Percentiles rank a stretch among this genome's conserved stretches.
Conservation (phyloP, 306 rosid species). For the Dalbergia cochinchinensis region DNA sequence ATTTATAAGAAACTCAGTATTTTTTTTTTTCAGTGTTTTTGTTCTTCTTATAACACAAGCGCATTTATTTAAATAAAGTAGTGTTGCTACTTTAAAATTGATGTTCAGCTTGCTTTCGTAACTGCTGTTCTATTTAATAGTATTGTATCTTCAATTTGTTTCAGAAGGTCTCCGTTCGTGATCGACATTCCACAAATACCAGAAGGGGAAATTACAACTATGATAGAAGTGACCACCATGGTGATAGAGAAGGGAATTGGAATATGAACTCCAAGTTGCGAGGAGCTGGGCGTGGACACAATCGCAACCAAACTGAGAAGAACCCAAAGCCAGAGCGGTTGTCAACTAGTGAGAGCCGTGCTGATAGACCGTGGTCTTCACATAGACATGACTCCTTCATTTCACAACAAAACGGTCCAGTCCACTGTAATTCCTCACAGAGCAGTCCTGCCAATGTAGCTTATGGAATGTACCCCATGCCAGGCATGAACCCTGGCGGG, state of each 20-base stretch:
- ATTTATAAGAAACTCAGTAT: not conserved
- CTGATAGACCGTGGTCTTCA: constrained; percentile 80
- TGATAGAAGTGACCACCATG: constrained; percentile 83
- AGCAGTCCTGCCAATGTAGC: constrained; percentile 71
- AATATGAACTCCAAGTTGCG: constrained; percentile 76
- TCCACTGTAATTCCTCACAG: constrained; percentile 66
- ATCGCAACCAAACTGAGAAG: constrained; percentile 76
- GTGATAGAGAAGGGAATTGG: constrained; percentile 95
- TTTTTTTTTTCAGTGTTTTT: constrained; percentile 15
- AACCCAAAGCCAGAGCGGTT: constrained; percentile 72
- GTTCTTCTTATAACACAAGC: not conserved
- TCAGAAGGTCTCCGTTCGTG: constrained; percentile 83
- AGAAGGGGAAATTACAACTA: constrained; percentile 80
- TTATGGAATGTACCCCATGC: constrained; percentile 78
- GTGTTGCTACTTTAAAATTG: constrained; percentile 25
- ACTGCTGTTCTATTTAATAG: not conserved
- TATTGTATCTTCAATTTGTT: constrained; percentile 38
- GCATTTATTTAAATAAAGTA: not conserved
- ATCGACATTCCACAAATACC: constrained; percentile 73
- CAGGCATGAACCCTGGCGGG: constrained; percentile 74
- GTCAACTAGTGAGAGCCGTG: constrained; percentile 71
- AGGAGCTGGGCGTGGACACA: constrained; percentile 72
- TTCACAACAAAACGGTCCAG: constrained; percentile 82
- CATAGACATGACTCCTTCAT: constrained; percentile 72
- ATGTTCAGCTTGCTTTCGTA: not conserved